Conservation (phyloP, 1,284 basidiomycete species). For the Singerocomus rubriflavus region DNA sequence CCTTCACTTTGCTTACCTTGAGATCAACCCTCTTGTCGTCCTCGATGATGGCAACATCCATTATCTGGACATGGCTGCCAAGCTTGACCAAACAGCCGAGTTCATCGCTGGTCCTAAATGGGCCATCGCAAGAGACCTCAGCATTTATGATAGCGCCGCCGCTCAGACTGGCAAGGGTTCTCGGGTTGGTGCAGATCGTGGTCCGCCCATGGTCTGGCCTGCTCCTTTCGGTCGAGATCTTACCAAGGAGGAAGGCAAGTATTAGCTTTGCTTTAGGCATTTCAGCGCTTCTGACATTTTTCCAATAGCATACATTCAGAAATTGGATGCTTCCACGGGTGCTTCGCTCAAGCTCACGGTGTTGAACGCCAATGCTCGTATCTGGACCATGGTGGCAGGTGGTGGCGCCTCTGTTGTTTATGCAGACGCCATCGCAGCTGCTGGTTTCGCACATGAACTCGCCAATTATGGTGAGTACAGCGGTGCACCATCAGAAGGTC, state of each 20-base stretch:
- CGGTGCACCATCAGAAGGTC: slow-evolving; percentile 96
- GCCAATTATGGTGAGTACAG: slow-evolving; percentile 99
- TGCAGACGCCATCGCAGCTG: slow-evolving; percentile 95
- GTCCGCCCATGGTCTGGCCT: slow-evolving; percentile 98
- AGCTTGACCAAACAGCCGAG: slow-evolving; percentile 98
- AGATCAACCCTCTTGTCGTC: slow-evolving; percentile 98
- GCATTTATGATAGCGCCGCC: slow-evolving; percentile 60
- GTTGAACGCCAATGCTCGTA: slow-evolving; percentile 89
- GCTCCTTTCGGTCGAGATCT: slow-evolving; percentile 97
- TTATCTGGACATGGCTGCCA: slow-evolving; percentile 99
- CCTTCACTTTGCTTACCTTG: slow-evolving; percentile 97
- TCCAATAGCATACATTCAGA: slow-evolving; percentile 87
- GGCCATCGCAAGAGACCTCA: slow-evolving; percentile 93
- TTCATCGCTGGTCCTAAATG: slow-evolving; percentile 98
- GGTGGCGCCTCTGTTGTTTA: slow-evolving; percentile 84
- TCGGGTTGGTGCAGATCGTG: slow-evolving; percentile 82
- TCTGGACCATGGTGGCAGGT: slow-evolving; percentile 99
- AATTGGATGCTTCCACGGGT: slow-evolving; percentile 95
- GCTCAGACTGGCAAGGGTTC: slow-evolving; percentile 37
- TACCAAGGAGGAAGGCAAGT: slow-evolving; percentile 84
- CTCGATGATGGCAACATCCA: slow-evolving; percentile 87
- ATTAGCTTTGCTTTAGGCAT: rapidly evolving
- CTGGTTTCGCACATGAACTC: slow-evolving; percentile 95
- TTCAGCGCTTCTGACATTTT: neutral
- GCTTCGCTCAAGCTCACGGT: slow-evolving; percentile 98